These are phyloP conservation scores for Dryadomyces quercus-mongolicae DNA, from an alignment of 2,329 filamentous ascomycete species.

Conservation along the genomic window DNA sequence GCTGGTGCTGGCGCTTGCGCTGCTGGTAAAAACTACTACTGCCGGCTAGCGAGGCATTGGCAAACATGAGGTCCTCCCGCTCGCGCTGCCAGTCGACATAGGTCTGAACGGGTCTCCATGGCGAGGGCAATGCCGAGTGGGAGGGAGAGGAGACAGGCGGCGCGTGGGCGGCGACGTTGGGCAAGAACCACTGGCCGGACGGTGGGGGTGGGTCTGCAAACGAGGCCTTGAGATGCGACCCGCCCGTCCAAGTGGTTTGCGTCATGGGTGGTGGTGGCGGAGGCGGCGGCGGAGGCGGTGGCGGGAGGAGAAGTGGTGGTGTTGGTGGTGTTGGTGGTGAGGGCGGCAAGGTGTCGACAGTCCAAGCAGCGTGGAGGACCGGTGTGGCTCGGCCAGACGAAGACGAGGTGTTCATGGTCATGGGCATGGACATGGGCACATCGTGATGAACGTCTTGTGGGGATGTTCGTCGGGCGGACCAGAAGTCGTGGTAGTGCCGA, in stretches of 20 bases:
- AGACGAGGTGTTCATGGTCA: too few species aligned
- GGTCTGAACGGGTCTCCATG: background rate
- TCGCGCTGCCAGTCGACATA: slow-evolving; percentile 1
- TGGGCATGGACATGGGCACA: background rate
- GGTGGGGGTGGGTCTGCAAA: background rate
- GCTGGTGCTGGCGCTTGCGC: background rate
- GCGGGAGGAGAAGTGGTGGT: background rate
- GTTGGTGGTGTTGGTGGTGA: background rate
- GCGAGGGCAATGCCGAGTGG: too few species aligned
- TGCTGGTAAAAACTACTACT: too few species aligned
- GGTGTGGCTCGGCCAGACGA: background rate
- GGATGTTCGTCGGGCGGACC: too few species aligned
- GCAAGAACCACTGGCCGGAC: background rate
- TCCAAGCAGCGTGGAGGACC: background rate
- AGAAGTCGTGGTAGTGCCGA: background rate
- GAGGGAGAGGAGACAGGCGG: too few species aligned
- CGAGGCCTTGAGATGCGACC: background rate
- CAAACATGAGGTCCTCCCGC: background rate
- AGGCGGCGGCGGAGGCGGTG: background rate
- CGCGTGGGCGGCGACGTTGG: background rate
- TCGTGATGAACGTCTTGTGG: background rate
- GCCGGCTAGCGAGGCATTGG: background rate
- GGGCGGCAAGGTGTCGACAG: background rate
- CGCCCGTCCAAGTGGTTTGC: background rate
- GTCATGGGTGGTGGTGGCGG: background rate